These are phyloP conservation scores for Quercus engelmannii DNA, from an alignment of 306 rosid species.

Conservation along the genomic window DNA sequence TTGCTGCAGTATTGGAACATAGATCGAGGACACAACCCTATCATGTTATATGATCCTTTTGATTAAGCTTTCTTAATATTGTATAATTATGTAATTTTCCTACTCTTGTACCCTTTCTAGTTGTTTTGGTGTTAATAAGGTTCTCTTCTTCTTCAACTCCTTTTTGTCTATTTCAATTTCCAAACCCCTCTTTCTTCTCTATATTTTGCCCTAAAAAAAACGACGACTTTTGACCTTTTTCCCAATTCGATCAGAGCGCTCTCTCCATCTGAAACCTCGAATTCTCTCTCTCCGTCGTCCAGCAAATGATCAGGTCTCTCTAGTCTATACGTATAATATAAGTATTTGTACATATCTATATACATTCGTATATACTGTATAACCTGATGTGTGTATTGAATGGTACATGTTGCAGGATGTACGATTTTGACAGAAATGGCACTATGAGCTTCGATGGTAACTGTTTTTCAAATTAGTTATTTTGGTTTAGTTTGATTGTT, in stretches of 20 bases:
- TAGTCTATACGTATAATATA: background rate
- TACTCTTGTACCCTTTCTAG: too few species aligned
- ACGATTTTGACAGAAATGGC: conserved; percentile 89
- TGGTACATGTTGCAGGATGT: conserved; percentile 44
- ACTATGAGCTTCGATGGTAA: conserved; percentile 82
- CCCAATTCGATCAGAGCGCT: conserved; percentile 48
- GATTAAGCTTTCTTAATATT: too few species aligned
- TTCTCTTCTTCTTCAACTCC: background rate
- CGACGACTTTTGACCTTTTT: background rate
- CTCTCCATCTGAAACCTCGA: conserved; percentile 81
- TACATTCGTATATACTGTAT: background rate
- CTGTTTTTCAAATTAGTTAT: background rate
- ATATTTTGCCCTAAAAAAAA: background rate
- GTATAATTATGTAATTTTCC: too few species aligned
- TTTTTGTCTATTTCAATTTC: too few species aligned
- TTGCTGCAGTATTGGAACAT: too few species aligned
- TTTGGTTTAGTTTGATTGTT: background rate
- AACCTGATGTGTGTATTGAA: background rate
- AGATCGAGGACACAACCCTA: too few species aligned
- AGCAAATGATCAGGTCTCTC: conserved; percentile 83
- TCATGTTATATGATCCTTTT: too few species aligned
- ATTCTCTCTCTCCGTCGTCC: conserved; percentile 67
- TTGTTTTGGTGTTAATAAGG: conserved; percentile 35
- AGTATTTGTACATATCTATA: background rate
- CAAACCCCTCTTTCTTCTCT: too few species aligned